Evolutionary conservation across 306 rosid species (phyloP), one percentile per base, ranked within the genome.

Genomic region (Oemleria cerasiformis): DNA sequence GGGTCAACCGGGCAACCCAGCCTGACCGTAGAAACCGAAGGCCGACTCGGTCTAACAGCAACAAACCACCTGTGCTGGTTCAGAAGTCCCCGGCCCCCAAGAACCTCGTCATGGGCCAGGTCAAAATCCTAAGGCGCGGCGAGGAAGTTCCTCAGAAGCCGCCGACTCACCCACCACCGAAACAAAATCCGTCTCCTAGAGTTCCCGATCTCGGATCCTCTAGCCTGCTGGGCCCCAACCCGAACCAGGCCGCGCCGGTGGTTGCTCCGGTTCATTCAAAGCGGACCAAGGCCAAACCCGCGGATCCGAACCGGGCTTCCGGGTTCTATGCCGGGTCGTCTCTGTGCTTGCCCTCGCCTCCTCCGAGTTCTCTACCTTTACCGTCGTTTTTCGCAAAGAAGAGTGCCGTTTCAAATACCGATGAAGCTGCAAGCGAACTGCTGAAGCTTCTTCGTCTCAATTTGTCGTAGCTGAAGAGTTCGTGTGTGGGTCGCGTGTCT

Each of bases 361-460:
- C 87, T 2, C 92, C 95, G 0, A 80, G 83, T 71, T 85, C 88
- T 0, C 73, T 88, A 7, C 95, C 96, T 20, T 20, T 90, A 0
- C 96, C 96, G 0, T 49, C 42, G 7, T 87, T 90, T 61, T 68
- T 84, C 65, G 42, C 63, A 0, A 86, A 79, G 79, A 75, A 69
- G 23, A 63, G 55, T 0, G 81, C 23, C 1, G 66, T 17, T 0
- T 5, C 48, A 2, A 65, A 10, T 38, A 73, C 43, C 5, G 71
- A 53, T 0, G 82, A 74, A n/a, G 90, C 87, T 0, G 80, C 90
- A 0, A 81, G 60, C 40, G 82, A 50, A 8, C 19, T 89, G 10
- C 70, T 80, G 4, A 79, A 77, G 45, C 79, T 79, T 17, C 48
- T 86, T 5, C 67, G 83, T 0, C 73, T 86, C 1, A 88, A 86